These are phyloP conservation scores for Syzygium aqueum DNA, from an alignment of 345 rosid species.

Conservation along the genomic window DNA sequence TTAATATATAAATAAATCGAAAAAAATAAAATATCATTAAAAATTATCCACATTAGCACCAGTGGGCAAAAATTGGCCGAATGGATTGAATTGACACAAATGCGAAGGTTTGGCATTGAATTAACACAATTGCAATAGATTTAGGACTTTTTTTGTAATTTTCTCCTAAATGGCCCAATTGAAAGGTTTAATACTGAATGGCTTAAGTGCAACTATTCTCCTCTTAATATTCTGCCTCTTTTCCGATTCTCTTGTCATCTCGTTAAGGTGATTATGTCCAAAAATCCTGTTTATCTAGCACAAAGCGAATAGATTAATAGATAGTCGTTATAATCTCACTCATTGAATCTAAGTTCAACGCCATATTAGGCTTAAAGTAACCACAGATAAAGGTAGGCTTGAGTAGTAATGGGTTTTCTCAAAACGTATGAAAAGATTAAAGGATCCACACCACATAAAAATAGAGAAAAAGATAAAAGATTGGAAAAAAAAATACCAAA, in stretches of 20 bases:
- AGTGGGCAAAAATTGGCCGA: no score
- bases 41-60: no score
- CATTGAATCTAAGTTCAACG: neutral
- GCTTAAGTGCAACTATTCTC: no score
- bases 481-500: neutral
- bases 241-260: neutral
- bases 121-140: no score
- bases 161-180: no score
- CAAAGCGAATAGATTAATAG: neutral
- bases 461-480: neutral
- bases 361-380: neutral
- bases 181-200: no score
- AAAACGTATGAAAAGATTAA: neutral
- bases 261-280: neutral
- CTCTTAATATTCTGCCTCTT: neutral
- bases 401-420: neutral
- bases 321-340: neutral
- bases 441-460: neutral
- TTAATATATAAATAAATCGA: no score
- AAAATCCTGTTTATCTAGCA: neutral
- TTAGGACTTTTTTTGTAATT: no score
- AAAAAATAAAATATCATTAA: no score
- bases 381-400: neutral
- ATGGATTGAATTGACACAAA: no score
- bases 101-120: no score